A percentile compares a stretch with the other conserved stretches of the same genome.
phyloP scores from a whole-genome alignment of 129 eudicot species.

The Lactuca sativa region DNA sequence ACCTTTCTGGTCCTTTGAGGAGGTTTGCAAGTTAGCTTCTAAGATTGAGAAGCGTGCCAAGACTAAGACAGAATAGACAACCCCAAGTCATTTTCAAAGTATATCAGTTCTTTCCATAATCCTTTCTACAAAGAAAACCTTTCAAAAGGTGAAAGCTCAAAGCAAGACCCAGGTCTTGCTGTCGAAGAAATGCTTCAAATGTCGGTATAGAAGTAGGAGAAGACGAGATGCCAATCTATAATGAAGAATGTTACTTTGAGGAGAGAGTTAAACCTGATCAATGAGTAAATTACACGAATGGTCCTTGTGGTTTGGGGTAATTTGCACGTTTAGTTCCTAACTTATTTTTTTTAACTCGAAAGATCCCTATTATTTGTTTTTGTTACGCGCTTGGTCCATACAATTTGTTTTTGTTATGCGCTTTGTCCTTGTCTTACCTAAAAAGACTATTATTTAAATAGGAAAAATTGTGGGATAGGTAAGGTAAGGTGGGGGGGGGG shows the following conservation, averaged over 20 bases:
- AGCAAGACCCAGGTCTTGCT: not conserved
- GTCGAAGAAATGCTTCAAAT: conserved; percentile 16
- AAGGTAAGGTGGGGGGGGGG: no score
- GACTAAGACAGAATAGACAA: not conserved
- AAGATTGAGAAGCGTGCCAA: not conserved
- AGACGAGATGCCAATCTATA: not conserved
- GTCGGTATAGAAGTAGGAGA: conserved; percentile 1
- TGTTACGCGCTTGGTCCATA: no score
- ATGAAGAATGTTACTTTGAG: not conserved
- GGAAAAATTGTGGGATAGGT: no score
- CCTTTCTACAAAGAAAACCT: not conserved
- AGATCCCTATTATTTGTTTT: no score
- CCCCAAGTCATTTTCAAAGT: not conserved
- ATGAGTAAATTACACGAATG: no score
- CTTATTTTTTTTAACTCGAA: no score
- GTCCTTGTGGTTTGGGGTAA: no score
- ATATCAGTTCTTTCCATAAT: not conserved
- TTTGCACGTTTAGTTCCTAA: no score
- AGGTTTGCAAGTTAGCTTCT: not conserved
- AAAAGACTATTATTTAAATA: no score
- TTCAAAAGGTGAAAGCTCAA: not conserved
- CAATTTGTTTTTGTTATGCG: no score
- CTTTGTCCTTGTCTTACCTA: no score
- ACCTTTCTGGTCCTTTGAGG: not conserved
- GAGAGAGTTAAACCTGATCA: not conserved